Evolutionary conservation across 768 basidiomycete genomes (phyloP), one percentile per base, ranked within the genome.

Genomic region (Hirschioporus abietinus): DNA sequence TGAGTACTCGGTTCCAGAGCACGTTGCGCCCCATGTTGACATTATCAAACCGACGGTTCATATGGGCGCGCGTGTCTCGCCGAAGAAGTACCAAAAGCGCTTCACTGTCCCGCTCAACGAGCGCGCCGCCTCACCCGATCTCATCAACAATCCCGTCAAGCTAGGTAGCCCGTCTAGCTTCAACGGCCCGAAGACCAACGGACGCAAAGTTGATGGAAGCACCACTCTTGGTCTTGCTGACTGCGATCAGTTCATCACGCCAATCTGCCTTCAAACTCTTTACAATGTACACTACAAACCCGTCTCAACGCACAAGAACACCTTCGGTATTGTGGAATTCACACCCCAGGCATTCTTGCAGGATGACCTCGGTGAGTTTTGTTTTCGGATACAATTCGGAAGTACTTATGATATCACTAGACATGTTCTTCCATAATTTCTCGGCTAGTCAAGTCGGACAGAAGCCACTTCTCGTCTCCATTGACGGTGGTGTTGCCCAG

Each of bases 261-360:
- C 75, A 1, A 71, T 71, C 35, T 79, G 79, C 66, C 61, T 78
- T 25, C 74, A 71, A 62, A 69, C 76, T 1, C 69, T 80, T n/a
- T 79, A 79, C 64, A 75, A 75, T 67, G 74, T 80, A 63, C 71
- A 70, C 1, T 77, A 77, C 64, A 71, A 68, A 25, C 77, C 78
- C 7, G 52, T 64, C 59, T 8, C 63, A 20, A 69, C 70, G 0
- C 68, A 72, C 15, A 74, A 70, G 60, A 91, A 89, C 72, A 84
- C 80, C 42, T 82, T 84, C 63, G 89, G 87, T 35, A 79, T 90
- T 18, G 82, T 82, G 58, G 81, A 81, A 68, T 78, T 79, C 66
- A 79, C 79, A 7, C 78, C 80, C 0, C 77, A 81, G 63, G 77
- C 79, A 27, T 83, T 78, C 70, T 66, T 82, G 7, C 74, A 76